phyloP scores from a whole-genome alignment of 495 filamentous ascomycete genomes.

The Sordaria brevicollis region DNA sequence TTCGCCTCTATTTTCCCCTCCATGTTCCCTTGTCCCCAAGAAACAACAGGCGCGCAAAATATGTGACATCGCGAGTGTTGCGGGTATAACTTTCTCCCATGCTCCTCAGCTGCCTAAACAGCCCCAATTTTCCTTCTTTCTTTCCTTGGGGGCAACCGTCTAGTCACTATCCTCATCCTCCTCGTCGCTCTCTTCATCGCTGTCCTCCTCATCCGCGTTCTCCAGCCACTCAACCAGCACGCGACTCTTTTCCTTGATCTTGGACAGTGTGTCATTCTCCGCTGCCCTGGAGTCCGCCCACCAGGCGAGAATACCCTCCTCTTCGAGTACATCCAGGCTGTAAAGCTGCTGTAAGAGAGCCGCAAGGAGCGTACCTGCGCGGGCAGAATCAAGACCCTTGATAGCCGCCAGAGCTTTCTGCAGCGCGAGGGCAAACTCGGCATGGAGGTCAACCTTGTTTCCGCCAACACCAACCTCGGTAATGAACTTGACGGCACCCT shows the following conservation, averaged over 20 bases:
- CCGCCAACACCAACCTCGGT: slow-evolving; percentile 40
- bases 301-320: slow-evolving; percentile 82
- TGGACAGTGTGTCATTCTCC: slow-evolving; percentile 53
- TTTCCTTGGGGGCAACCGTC: neutral
- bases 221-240: slow-evolving; percentile 81
- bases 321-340: slow-evolving; percentile 73
- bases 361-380: slow-evolving; percentile 55
- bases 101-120: too few relatives aligned
- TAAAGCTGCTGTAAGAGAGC: slow-evolving; percentile 73
- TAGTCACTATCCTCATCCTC: slow-evolving; percentile 29
- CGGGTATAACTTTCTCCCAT: neutral
- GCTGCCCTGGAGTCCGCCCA: slow-evolving; percentile 64
- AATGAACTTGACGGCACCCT: slow-evolving; percentile 40
- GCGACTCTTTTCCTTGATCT: slow-evolving; percentile 59
- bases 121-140: neutral
- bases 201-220: slow-evolving; percentile 71
- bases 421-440: slow-evolving; percentile 70
- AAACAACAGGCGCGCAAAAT: neutral
- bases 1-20: neutral
- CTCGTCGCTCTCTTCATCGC: slow-evolving; percentile 59
- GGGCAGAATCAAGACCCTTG: slow-evolving; percentile 38
- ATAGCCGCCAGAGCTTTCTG: slow-evolving; percentile 64
- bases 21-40: neutral
- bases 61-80: neutral
- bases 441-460: slow-evolving; percentile 48